A percentile compares a stretch with the other conserved stretches of the same genome.
These are phyloP conservation scores for Boletus rufocinnamomeus DNA, from an alignment of 768 basidiomycete genomes.

Conservation along the genomic window DNA sequence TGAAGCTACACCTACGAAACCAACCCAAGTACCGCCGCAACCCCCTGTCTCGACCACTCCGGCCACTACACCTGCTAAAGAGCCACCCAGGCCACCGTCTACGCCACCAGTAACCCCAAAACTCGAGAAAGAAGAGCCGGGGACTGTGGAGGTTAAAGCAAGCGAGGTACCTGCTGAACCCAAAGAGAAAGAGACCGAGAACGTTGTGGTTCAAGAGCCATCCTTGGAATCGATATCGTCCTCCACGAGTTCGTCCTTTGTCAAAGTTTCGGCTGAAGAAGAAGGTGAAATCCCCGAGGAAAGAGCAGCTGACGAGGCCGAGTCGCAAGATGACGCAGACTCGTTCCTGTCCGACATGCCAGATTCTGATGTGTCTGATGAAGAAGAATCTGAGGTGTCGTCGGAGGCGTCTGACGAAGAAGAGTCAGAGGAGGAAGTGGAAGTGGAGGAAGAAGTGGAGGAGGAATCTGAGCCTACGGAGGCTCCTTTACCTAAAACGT, in stretches of 20 bases:
- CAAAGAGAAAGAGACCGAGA: constrained; percentile 15
- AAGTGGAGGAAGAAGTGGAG: constrained; percentile 20
- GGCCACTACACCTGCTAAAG: constrained; percentile 16
- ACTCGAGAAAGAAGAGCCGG: constrained; percentile 1
- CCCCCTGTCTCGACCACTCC: constrained; percentile 16
- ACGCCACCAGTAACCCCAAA: neutral
- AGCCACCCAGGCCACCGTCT: constrained; percentile 5
- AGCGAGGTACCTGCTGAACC: neutral
- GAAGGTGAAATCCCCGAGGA: constrained; percentile 25
- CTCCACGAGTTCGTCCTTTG: constrained; percentile 46
- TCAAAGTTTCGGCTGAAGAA: constrained; percentile 41
- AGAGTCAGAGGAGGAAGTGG: constrained; percentile 20
- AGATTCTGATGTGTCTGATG: constrained; percentile 26
- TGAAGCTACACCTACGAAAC: constrained; percentile 19
- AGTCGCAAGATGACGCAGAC: constrained; percentile 37
- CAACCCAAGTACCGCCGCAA: neutral
- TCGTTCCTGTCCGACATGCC: constrained; percentile 30
- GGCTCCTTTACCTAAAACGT: constrained; percentile 29
- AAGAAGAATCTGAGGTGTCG: constrained; percentile 27
- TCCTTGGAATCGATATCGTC: constrained; percentile 44
- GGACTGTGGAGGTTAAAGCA: neutral
- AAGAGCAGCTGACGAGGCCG: constrained; percentile 29
- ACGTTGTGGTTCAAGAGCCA: constrained; percentile 9
- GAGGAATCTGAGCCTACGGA: constrained; percentile 27
- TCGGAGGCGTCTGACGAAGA: constrained; percentile 20